Conservation (phyloP, 768 basidiomycete species). For the Tricholoma saponaceum region DNA sequence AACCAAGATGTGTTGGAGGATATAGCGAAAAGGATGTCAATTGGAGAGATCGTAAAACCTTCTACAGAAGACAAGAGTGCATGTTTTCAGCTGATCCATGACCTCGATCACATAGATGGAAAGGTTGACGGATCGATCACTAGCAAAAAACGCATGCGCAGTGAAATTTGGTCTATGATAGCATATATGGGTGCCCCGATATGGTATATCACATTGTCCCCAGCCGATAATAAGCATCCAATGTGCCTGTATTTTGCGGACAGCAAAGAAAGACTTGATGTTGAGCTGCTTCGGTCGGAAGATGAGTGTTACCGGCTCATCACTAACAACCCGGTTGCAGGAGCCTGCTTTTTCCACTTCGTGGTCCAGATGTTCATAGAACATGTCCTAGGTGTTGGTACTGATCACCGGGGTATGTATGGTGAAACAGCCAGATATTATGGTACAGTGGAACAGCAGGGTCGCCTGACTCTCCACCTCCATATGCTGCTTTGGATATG, state of each 20-base stretch:
- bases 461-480: slow-evolving; percentile 21
- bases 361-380: not conserved
- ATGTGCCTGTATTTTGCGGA: slow-evolving; percentile 22
- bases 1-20: slow-evolving; percentile 15
- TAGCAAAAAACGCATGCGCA: slow-evolving; percentile 22
- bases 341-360: not conserved
- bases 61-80: too few relatives aligned
- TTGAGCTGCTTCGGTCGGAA: too few relatives aligned
- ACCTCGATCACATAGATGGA: too few relatives aligned
- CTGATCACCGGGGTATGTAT: slow-evolving; percentile 10
- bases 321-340: not conserved
- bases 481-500: slow-evolving; percentile 26
- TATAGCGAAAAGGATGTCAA: slow-evolving; percentile 16
- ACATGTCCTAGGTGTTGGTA: slow-evolving; percentile 11
- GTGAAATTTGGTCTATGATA: slow-evolving; percentile 28
- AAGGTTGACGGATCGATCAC: slow-evolving; percentile 19
- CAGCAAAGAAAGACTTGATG: too few relatives aligned
- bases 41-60: not conserved
- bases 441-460: slow-evolving; percentile 29
- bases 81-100: too few relatives aligned
- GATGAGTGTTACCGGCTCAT: not conserved
- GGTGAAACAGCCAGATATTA: slow-evolving; percentile 24
- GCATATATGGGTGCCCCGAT: slow-evolving; percentile 20
- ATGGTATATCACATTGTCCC: slow-evolving; percentile 33
- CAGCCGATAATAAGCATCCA: slow-evolving; percentile 24